Base-by-base conservation (phyloP, 2,329 filamentous ascomycete species). In the Boeremia exigua region DNA sequence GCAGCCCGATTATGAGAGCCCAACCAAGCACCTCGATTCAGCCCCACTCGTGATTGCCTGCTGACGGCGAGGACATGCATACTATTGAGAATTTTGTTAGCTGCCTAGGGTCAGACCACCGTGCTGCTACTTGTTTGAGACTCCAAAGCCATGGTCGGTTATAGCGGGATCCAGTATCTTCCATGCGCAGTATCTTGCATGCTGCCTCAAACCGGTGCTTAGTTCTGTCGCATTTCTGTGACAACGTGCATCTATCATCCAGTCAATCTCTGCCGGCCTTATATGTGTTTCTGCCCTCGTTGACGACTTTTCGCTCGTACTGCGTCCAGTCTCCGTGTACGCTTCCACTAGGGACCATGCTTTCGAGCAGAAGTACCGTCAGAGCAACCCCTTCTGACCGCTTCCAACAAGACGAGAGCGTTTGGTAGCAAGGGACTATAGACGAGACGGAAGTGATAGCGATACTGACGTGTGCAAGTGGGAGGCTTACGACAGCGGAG, bases 401-500 rank as follows among this genome's bases (percentile, higher is more conserved):
- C 34, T 36, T 19, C 30, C 33, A 2, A 17, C 15, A 11, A 17
- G 17, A 44, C 25, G 9, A 37, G 30, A 11, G n/a, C 6, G 11
- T 44, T 25, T 12, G 44, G 25, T 14, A 37, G 8, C 7, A 12
- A 7, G 38, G 27, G 3, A 37, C 23, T 5, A 32, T 3, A 12
- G 15, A 44, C 8, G 25, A 48, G 17, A 40, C 17, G 2, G 36
- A 6, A n/a, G 36, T 29, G 2, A 33, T 10, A 27, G 27, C 30
- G 6, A 50, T 43, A 14, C 30, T 75, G 15, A 82, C 48, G 83
- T 71, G 0, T 82, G 67, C 0, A 76, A 65, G 17, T 5, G 39
- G 27, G 15, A 59, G 54, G 12, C 40, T 47, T 11, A 59, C 38
- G 25, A 59, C 4, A 58, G 36, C 1, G 55, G 33, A 11, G 9